phyloP scores from a whole-genome alignment of 805 yeast species.

The Isabelozyma gotoi region DNA sequence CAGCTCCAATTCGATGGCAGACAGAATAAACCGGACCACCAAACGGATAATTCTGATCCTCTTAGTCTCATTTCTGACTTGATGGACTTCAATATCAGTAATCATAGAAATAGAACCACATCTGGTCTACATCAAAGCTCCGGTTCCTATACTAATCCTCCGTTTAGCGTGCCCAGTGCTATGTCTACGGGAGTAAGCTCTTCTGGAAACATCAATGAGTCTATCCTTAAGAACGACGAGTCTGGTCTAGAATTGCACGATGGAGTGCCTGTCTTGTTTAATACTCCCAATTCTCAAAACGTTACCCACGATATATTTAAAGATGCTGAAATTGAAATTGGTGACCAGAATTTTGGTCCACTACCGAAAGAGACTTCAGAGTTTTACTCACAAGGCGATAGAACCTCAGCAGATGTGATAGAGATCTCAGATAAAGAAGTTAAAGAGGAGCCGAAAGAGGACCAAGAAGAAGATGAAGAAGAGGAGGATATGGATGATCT shows the following conservation, averaged over 20 bases:
- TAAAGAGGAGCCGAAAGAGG: not conserved
- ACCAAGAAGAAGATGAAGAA: constrained; percentile 11
- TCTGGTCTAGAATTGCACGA: not conserved
- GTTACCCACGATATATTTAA: not conserved
- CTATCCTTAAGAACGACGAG: not conserved
- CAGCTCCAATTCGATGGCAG: constrained; percentile 30
- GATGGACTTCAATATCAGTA: constrained; percentile 30
- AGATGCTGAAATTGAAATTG: not conserved
- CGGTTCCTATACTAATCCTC: too few species aligned
- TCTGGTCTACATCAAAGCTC: not conserved
- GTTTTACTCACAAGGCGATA: not conserved
- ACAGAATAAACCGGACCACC: not conserved
- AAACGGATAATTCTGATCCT: constrained; percentile 22
- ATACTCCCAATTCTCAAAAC: not conserved
- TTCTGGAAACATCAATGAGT: too few species aligned
- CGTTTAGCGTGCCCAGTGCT: constrained; percentile 17
- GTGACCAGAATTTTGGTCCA: not conserved
- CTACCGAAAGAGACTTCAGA: not conserved
- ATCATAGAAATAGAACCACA: constrained; percentile 12
- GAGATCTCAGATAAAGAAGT: not conserved
- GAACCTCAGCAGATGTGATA: too few species aligned
- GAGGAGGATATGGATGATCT: constrained; percentile 27
- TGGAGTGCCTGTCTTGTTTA: not conserved
- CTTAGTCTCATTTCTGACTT: constrained; percentile 34
- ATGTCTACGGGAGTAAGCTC: constrained; percentile 20